Base-by-base conservation (phyloP, 257 asterid genomes). In the Solanum lignicaule region DNA sequence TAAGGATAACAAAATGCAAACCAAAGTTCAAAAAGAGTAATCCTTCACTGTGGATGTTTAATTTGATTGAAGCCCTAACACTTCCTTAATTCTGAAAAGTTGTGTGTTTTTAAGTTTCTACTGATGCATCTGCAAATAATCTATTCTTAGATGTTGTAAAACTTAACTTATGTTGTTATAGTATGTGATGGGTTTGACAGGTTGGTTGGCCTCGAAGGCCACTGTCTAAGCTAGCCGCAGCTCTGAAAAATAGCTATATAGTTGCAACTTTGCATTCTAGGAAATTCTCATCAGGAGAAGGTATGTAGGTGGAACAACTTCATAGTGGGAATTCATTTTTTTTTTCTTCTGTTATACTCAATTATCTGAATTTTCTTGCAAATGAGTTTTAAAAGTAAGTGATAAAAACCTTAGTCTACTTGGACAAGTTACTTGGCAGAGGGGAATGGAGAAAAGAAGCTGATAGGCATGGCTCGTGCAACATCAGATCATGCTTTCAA, bases 191-290 rank as follows among this genome's bases (percentile, higher is more conserved):
- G 29, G 68, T 65, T 89, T 87, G 88, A 91, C 92, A 97, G 99
- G 99, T 97, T 71, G 99, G 99, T 81, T 96, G 99, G 99, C 99
- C 99, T 71, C 92, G 98, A 87, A 93, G 99, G 91, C 99, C 98
- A 43, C 91, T 95, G 89, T 89, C 98, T 88, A 97, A 97, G 94
- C 92, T 97, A 73, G 98, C 99, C 3, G 93, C 98, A 82, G 99
- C 99, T 86, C 94, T 97, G 66, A 96, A 92, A 91, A 96, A 97
- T 90, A 97, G 98, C 94, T 97, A 96, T 92, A 93, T 96, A 83
- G 99, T 97, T 83, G 99, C 95, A 82, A 93, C 98, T 75, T 90
- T 97, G 93, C 98, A 97, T 93, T 94, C 96, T 36, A 55, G 91
- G 76, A 92, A 60, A 90, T 91, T 90, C 92, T 87, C 97, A 87